These are phyloP conservation scores for barley (Hordeum vulgare) DNA, from an alignment of 176 grass and related monocot genomes.

Conservation along the genomic window MorexV3_pseudomolecules_assembly NC_058524.1:246581500-246581999, in stretches of 20 bases:
- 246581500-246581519: neutral
- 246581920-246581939: slow-evolving; percentile 92
- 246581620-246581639: neutral
- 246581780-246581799: neutral
- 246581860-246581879: slow-evolving; percentile 96
- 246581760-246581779: neutral
- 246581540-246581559: neutral
- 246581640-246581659: neutral
- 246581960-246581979: slow-evolving; percentile 93
- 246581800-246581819: slow-evolving; percentile 15
- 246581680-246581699: neutral
- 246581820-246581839: neutral
- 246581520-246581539: neutral
- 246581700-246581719: neutral
- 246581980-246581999: slow-evolving; percentile 94
- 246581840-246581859: slow-evolving; percentile 47
- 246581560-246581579: neutral
- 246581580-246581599: neutral
- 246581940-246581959: slow-evolving; percentile 83
- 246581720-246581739: neutral
- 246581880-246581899: slow-evolving; percentile 67
- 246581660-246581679: neutral
- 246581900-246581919: slow-evolving; percentile 98
- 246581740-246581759: neutral
- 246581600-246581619: neutral